Evolutionary conservation across 2,329 filamentous ascomycete species (phyloP), one percentile per base, ranked within the genome.

Genomic region (Cladosporium sp.): DNA sequence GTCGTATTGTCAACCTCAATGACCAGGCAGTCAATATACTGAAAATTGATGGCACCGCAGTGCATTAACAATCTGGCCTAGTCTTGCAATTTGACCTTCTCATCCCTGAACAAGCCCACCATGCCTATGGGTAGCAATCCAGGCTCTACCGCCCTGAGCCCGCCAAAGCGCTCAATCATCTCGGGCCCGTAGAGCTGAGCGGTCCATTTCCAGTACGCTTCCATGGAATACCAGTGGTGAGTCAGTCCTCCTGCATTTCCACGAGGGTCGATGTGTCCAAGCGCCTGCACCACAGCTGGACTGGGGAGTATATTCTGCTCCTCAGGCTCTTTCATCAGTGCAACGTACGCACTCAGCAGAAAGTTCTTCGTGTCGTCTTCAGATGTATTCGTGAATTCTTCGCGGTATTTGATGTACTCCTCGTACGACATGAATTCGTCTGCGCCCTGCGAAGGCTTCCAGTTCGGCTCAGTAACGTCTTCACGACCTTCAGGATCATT

Each of bases 141-240:
- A 34, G 54, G 53, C 43, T 64, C 60, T 3, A 58, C 59, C 19
- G 63, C 53, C 12, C 55, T 58, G 38, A 63, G 20, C n/a, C 56
- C 56, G 1, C 60, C 60, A 40, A 64, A 64, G 13, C 53, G 54
- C 20, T 55, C 40, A 45, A 57, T 53, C 52, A 63, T 47, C 43
- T 63, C 62, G 19, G 54, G 54, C 4, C 56, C 58, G 50, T 63
- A 60, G 29, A 64, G 45, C 30, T 57, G 43, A 38, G 60, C 49
- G 11, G 78, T 66, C 75, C 76, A 79, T 49, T 64, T 67, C 70
- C 74, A 76, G 43, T 78, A 77, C 3, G 67, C 60, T 12, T 68
- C 63, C 51, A 57, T 52, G 1, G 4, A 15, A 3, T 7, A 17
- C 50, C 36, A 57, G 1, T 52, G 24, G 0, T 44, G 37, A 3